A percentile compares a stretch with the other conserved stretches of the same genome.
Conservation (phyloP, 371 early-diverging fungal species). For the Rhizopus stolonifer region DNA sequence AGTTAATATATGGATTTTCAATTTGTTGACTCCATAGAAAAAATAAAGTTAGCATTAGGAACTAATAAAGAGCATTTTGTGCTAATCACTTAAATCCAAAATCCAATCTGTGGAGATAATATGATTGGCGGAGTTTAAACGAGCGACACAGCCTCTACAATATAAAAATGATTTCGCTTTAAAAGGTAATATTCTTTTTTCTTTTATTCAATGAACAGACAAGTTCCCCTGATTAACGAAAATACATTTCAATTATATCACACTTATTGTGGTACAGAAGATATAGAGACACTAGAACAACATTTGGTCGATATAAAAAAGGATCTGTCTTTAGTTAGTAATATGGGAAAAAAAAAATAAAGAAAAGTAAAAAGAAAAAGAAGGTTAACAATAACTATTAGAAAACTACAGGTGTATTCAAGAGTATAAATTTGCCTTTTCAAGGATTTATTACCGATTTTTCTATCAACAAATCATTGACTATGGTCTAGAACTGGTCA, state of each 20-base stretch:
- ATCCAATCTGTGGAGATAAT: no score
- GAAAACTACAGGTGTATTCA: slow-evolving; percentile 37
- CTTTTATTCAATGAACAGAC: no score
- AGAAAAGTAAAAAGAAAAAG: not conserved
- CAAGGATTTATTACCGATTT: slow-evolving; percentile 37
- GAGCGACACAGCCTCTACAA: no score
- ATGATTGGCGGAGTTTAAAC: no score
- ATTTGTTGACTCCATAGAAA: no score
- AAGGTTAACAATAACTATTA: not conserved
- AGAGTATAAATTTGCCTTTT: slow-evolving; percentile 34
- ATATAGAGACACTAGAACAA: not conserved
- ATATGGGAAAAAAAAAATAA: not conserved
- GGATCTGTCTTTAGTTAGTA: not conserved
- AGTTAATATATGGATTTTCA: no score
- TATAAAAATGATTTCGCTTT: no score
- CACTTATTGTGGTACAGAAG: not conserved
- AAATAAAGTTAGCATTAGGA: no score
- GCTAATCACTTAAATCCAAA: no score
- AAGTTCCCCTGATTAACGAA: not conserved
- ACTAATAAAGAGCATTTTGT: no score
- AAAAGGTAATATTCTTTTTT: no score
- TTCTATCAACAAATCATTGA: slow-evolving; percentile 33
- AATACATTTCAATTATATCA: not conserved
- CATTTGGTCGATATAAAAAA: not conserved
- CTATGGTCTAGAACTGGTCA: slow-evolving; percentile 12